phyloP scores from a whole-genome alignment of 768 basidiomycete genomes.

The Termitomyces sp. region DNA sequence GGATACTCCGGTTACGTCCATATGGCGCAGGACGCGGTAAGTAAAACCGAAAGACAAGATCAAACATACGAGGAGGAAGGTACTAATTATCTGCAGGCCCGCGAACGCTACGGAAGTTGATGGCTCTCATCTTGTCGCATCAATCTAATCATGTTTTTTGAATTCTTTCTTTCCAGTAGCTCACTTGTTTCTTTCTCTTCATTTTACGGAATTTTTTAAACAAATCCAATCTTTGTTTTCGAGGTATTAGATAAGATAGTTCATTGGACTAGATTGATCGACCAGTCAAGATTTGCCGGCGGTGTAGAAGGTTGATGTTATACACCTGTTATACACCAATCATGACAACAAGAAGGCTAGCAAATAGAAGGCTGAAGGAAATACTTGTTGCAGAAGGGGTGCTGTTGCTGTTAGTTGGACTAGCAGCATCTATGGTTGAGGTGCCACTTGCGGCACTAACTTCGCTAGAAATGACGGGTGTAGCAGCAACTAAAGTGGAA shows the following conservation, averaged over 20 bases:
- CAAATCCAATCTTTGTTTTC: neutral
- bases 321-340: constrained; percentile 1
- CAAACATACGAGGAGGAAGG: constrained; percentile 3
- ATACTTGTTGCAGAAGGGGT: neutral
- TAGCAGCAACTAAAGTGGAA: constrained; percentile 40
- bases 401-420: constrained; percentile 7
- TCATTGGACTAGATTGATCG: neutral
- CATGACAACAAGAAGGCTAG: constrained; percentile 2
- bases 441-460: constrained; percentile 10
- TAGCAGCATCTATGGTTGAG: constrained; percentile 6
- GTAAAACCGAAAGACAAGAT: constrained; percentile 14
- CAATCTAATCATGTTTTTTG: constrained; percentile 1
- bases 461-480: constrained; percentile 9
- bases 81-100: constrained; percentile 25
- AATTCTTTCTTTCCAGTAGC: constrained; percentile 4
- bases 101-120: constrained; percentile 34
- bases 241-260: neutral
- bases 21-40: constrained; percentile 68
- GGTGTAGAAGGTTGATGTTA: neutral
- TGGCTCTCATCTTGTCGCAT: neutral
- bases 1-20: constrained; percentile 66
- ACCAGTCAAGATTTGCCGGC: neutral
- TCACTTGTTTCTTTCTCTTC: neutral
- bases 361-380: constrained; percentile 2
- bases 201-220: neutral